These are phyloP conservation scores for Fusarium zealandicum DNA, from an alignment of 2,329 filamentous ascomycete genomes.

Conservation along the genomic window DNA sequence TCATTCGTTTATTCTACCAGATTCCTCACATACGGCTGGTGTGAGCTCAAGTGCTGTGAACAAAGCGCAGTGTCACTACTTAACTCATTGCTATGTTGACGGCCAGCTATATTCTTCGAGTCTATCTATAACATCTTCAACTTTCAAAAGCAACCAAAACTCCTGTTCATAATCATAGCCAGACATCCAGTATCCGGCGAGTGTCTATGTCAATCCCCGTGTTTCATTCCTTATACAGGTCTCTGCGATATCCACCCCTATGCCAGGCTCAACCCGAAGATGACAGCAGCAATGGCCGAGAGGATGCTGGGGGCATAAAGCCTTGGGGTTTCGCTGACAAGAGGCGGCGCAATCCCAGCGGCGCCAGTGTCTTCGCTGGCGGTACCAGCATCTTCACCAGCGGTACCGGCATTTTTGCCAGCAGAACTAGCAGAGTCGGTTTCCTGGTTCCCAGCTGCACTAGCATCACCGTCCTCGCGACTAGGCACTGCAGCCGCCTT, in stretches of 20 bases:
- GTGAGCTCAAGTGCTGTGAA: background rate
- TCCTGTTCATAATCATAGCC: constrained; percentile 1
- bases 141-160: background rate
- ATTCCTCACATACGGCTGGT: too few relatives aligned
- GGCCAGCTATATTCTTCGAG: too few relatives aligned
- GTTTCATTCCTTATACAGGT: background rate
- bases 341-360: constrained; percentile 1
- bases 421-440: too few relatives aligned
- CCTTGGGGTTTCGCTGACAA: constrained; percentile 21
- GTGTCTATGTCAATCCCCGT: background rate
- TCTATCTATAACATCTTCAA: background rate
- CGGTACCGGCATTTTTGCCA: background rate
- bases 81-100: too few relatives aligned
- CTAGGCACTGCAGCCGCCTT: background rate
- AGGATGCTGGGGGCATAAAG: constrained; percentile 18
- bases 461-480: background rate
- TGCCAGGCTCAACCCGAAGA: constrained; percentile 21
- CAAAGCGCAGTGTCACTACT: too few relatives aligned
- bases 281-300: constrained; percentile 21
- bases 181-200: background rate
- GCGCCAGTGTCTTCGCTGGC: constrained; percentile 1
- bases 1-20: background rate
- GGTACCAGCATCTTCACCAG: background rate
- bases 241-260: background rate
- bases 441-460: background rate